Conservation (phyloP, 2,329 filamentous ascomycete genomes). For the Fusarium sterilihyphosum region DNA sequence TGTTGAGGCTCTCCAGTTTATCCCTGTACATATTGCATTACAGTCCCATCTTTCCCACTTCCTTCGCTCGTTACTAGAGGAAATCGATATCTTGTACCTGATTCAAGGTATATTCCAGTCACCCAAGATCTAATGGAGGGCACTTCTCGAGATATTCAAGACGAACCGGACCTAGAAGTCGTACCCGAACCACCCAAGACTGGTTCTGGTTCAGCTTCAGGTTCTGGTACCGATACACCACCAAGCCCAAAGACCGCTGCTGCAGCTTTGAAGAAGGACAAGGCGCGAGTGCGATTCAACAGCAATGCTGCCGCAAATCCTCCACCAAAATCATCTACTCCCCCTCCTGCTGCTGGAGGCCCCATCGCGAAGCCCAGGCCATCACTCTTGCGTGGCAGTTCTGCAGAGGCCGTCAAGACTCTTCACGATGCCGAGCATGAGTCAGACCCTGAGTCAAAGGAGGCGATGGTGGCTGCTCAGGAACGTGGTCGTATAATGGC, state of each 20-base stretch:
- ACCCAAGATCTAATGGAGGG: slow-evolving; percentile 32
- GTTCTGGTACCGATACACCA: slow-evolving; percentile 8
- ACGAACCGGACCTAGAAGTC: slow-evolving; percentile 37
- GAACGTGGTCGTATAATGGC: slow-evolving; percentile 56
- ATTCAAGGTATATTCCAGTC: not conserved
- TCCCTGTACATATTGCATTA: slow-evolving; percentile 16
- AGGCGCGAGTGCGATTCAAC: slow-evolving; percentile 60
- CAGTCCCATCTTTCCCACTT: slow-evolving; percentile 21
- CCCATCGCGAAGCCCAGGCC: slow-evolving; percentile 48
- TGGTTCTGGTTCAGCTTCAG: not conserved
- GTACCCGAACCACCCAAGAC: slow-evolving; percentile 19
- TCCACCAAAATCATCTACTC: slow-evolving; percentile 26
- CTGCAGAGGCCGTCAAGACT: slow-evolving; percentile 51
- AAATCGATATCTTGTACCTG: not conserved
- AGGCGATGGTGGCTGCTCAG: slow-evolving; percentile 51
- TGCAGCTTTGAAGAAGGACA: slow-evolving; percentile 51
- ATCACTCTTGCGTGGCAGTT: slow-evolving; percentile 56
- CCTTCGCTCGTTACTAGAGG: slow-evolving; percentile 22
- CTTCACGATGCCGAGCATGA: slow-evolving; percentile 40
- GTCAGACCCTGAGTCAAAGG: slow-evolving; percentile 47
- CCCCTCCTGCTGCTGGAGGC: slow-evolving; percentile 12
- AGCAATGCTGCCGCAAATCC: slow-evolving; percentile 53
- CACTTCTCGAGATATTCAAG: slow-evolving; percentile 28
- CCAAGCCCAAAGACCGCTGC: slow-evolving; percentile 22
- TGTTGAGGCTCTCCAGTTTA: slow-evolving; percentile 14